Evolutionary conservation across 2,329 filamentous ascomycete genomes (phyloP).

Genomic region (Dothiorella sarmentorum): DNA sequence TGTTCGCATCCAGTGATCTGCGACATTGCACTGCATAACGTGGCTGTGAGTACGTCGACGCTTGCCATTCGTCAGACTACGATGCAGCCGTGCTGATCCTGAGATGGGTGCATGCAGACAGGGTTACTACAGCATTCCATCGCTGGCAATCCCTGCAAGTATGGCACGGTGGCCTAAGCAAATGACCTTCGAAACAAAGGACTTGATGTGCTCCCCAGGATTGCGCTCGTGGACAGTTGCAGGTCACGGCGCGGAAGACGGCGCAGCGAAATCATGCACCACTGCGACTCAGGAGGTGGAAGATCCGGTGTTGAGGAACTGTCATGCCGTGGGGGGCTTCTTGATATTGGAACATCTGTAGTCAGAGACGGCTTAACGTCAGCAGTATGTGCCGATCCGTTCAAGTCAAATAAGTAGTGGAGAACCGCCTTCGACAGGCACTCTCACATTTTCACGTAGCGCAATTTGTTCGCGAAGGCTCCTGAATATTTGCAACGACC

Average conservation of each 20-base stretch:
- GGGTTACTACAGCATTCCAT: background rate
- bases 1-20: constrained; percentile 11
- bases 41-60: background rate
- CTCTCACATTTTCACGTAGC: too few relatives aligned
- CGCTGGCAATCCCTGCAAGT: background rate
- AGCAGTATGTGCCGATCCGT: background rate
- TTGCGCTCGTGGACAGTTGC: constrained; percentile 6
- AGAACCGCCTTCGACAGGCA: too few relatives aligned
- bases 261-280: background rate
- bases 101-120: background rate
- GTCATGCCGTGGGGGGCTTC: background rate
- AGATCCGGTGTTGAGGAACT: background rate
- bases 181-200: background rate
- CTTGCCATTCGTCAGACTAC: background rate
- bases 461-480: too few relatives aligned
- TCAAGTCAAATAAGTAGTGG: background rate
- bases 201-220: background rate
- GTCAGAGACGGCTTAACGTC: background rate
- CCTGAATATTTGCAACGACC: background rate
- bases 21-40: constrained; percentile 9
- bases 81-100: background rate
- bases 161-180: constrained; percentile 2
- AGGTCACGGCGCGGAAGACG: background rate
- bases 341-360: background rate
- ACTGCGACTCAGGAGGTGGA: background rate